These are phyloP conservation scores for Phytopythium boreale DNA, from an alignment of 352 stramenopile genomes.

Conservation along the genomic window DNA sequence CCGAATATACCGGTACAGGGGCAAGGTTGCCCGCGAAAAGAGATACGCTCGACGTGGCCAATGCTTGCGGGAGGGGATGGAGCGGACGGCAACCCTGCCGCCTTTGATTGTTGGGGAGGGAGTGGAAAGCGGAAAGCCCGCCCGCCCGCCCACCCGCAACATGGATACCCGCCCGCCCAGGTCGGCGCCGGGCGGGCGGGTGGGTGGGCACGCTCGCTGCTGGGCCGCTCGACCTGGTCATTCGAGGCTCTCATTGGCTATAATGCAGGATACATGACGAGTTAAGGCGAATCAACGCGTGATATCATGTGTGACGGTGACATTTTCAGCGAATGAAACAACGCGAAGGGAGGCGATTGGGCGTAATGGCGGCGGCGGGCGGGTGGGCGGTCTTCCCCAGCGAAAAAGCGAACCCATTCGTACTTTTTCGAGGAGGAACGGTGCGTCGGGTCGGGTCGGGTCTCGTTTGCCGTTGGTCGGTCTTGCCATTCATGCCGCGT, in stretches of 20 bases:
- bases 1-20: background rate
- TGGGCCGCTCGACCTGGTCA: background rate
- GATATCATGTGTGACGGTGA: background rate
- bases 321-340: constrained; percentile 4
- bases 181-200: background rate
- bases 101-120: constrained; percentile 1
- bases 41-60: constrained; percentile 2
- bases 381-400: background rate
- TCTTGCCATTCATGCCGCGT: constrained; percentile 3
- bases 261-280: too few relatives aligned
- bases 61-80: constrained; percentile 1
- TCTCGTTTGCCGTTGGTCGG: background rate
- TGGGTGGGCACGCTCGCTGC: background rate
- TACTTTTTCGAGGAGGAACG: background rate
- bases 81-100: background rate
- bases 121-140: background rate
- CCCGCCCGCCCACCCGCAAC: background rate
- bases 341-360: background rate
- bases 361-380: background rate
- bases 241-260: background rate
- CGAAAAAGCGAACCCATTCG: constrained; percentile 11
- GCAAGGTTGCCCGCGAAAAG: constrained; percentile 7
- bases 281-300: background rate
- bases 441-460: constrained; percentile 1
- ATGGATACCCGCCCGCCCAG: constrained; percentile 1